These are phyloP conservation scores for Suhomyces sp. DNA, from an alignment of 805 yeast genomes.

Conservation along the genomic window DNA sequence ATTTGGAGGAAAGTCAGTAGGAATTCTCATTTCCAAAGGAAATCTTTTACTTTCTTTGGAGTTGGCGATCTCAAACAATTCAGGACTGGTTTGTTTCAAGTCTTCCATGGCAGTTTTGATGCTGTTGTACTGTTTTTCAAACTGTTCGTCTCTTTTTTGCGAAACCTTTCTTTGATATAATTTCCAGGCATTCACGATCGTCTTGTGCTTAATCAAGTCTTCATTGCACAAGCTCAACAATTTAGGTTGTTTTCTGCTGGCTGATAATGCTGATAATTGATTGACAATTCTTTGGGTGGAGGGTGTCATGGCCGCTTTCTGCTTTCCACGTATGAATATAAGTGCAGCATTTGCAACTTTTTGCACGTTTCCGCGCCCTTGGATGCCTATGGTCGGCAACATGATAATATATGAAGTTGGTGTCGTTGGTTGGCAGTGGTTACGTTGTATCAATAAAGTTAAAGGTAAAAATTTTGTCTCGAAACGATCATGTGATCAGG, in stretches of 20 bases:
- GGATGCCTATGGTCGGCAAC: no score
- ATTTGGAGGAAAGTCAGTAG: constrained; percentile 86
- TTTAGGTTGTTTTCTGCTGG: constrained; percentile 85
- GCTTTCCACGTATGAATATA: constrained; percentile 32
- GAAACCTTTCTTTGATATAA: constrained; percentile 54
- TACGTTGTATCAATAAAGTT: no score
- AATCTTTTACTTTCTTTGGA: constrained; percentile 58
- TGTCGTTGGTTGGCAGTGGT: no score
- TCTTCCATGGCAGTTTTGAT: constrained; percentile 73
- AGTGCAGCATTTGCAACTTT: constrained; percentile 1
- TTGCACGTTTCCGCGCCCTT: not conserved
- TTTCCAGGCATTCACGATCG: constrained; percentile 83
- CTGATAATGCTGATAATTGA: constrained; percentile 80
- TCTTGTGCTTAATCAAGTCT: constrained; percentile 80
- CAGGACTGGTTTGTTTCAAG: constrained; percentile 51
- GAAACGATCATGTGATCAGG: no score
- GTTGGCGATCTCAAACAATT: constrained; percentile 63
- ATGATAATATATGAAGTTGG: no score
- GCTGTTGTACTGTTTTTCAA: constrained; percentile 61
- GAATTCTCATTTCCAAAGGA: constrained; percentile 82
- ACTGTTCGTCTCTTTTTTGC: constrained; percentile 35
- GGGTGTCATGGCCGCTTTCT: constrained; percentile 26
- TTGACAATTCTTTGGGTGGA: constrained; percentile 45
- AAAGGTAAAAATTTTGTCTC: no score
- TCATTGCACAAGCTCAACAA: constrained; percentile 72